Conservation (phyloP, 2,329 filamentous ascomycete species). For the Colletotrichum australisinense region DNA sequence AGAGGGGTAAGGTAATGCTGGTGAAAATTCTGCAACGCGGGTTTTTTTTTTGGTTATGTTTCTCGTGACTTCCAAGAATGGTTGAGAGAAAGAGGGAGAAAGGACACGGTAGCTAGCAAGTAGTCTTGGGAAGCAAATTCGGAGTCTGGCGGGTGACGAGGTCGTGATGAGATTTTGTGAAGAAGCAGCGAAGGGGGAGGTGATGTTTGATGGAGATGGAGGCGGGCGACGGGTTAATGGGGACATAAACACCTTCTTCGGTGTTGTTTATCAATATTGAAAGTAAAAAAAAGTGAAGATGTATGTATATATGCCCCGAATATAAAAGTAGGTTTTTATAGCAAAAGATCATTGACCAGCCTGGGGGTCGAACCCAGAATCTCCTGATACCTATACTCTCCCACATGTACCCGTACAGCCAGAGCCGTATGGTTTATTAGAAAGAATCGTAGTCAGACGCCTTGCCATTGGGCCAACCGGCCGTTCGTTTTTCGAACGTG, state of each 20-base stretch:
- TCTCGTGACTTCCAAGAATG: not conserved
- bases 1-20: not conserved
- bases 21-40: constrained; percentile 17
- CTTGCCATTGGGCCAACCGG: constrained; percentile 50
- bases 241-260: no score
- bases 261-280: not conserved
- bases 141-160: not conserved
- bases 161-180: not conserved
- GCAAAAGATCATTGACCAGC: constrained; percentile 19
- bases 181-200: not conserved
- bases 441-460: constrained; percentile 50
- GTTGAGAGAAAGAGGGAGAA: not conserved
- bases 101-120: not conserved
- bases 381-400: constrained; percentile 19
- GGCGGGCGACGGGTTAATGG: no score
- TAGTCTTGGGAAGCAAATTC: not conserved
- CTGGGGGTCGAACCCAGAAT: constrained; percentile 36
- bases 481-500: not conserved
- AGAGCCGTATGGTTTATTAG: not conserved
- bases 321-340: not conserved
- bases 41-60: not conserved
- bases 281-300: not conserved
- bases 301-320: not conserved
- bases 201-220: no score
- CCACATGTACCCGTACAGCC: not conserved